Conservation (phyloP, 1,139 yeast species). For the Pichia sp. region DNA sequence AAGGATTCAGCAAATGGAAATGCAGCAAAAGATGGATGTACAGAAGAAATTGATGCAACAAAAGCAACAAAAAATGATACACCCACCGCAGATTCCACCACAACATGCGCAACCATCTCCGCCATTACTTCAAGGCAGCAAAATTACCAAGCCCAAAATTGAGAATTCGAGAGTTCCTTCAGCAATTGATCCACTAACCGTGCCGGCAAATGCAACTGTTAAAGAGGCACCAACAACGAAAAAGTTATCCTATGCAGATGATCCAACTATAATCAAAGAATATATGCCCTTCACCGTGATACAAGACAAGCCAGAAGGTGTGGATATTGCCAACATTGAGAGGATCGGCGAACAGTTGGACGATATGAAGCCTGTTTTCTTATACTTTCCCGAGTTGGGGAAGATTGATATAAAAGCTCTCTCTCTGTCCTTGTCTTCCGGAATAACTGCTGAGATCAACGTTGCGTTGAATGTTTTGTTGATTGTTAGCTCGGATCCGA, state of each 20-base stretch:
- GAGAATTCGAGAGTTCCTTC: no score
- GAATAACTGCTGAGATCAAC: constrained; percentile 50
- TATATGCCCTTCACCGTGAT: constrained; percentile 60
- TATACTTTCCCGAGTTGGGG: constrained; percentile 88
- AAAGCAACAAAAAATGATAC: constrained; percentile 1
- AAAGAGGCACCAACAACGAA: no score
- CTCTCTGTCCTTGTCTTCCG: constrained; percentile 64
- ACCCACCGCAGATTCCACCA: background rate
- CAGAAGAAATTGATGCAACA: constrained; percentile 1
- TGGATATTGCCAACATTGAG: constrained; percentile 58
- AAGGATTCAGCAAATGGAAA: constrained; percentile 1
- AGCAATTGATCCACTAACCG: no score
- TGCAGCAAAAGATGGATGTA: constrained; percentile 1
- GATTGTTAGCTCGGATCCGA: constrained; percentile 75
- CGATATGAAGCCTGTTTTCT: constrained; percentile 71
- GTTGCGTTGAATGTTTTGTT: constrained; percentile 76
- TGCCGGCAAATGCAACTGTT: no score
- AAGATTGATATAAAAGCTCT: constrained; percentile 74
- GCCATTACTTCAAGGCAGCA: no score
- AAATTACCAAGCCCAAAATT: no score
- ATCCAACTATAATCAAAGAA: constrained; percentile 48
- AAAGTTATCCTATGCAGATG: no score
- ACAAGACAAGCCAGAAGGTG: constrained; percentile 59
- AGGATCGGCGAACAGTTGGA: constrained; percentile 77
- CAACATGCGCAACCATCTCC: no score